Percentiles rank a stretch among this genome's conserved stretches.
phyloP scores from a whole-genome alignment of 805 yeast species.

The Myxozyma vanderwaltii region DNA sequence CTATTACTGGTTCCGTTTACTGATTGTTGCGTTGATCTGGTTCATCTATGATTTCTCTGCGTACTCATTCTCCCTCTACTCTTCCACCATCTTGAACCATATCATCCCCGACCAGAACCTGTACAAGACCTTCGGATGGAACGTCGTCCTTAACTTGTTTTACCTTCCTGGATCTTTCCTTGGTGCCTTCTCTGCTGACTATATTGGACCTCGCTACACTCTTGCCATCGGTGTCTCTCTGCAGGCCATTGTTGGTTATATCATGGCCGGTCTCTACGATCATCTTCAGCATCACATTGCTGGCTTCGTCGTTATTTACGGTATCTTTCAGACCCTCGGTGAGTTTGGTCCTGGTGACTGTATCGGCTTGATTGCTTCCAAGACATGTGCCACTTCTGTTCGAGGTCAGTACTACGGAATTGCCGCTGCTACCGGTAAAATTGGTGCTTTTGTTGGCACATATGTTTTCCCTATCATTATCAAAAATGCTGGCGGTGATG shows the following conservation, averaged over 20 bases:
- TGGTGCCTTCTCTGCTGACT: constrained; percentile 86
- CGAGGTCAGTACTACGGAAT: constrained; percentile 90
- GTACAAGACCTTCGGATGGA: constrained; percentile 86
- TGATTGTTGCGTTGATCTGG: constrained; percentile 78
- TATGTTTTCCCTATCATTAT: constrained; percentile 84
- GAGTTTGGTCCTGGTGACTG: constrained; percentile 96
- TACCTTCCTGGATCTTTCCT: constrained; percentile 87
- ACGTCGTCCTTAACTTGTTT: constrained; percentile 81
- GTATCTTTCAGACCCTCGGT: constrained; percentile 83
- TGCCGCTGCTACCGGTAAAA: constrained; percentile 88
- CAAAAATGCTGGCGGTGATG: constrained; percentile 52
- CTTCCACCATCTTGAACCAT: constrained; percentile 64
- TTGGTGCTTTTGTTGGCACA: constrained; percentile 91
- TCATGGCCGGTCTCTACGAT: constrained; percentile 74
- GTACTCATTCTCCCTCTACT: constrained; percentile 85
- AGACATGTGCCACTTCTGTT: constrained; percentile 80
- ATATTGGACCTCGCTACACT: constrained; percentile 86
- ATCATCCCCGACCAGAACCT: constrained; percentile 62
- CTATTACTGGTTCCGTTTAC: constrained; percentile 80
- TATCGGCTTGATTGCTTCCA: constrained; percentile 83
- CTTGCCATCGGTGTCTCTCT: constrained; percentile 64
- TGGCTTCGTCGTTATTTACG: constrained; percentile 82
- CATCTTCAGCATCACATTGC: constrained; percentile 63
- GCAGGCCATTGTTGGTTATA: constrained; percentile 79
- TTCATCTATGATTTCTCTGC: constrained; percentile 86